Evolutionary conservation across 2,329 filamentous ascomycete species (phyloP), one percentile per base, ranked within the genome.

Genomic region (Sphaerulina vaccinii): DNA sequence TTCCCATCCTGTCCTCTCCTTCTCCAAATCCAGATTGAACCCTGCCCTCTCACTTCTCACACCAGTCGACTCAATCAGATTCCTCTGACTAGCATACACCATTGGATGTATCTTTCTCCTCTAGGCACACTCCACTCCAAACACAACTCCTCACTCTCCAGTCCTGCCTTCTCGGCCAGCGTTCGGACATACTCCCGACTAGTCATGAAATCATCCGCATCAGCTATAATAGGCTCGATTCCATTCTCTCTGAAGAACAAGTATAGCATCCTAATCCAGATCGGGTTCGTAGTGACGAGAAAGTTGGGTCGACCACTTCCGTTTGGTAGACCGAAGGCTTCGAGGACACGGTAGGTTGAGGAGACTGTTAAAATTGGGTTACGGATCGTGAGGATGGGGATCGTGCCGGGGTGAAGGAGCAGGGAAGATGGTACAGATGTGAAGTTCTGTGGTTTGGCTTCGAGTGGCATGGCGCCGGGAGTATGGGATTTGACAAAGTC

Each of bases 291-390:
- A 24, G 65, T 62, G 8, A 57, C 49, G 11, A 50, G 36, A 9
- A 60, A 59, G 5, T 2, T 47, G n/a, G n/a, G n/a, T n/a, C n/a
- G n/a, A n/a, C n/a, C 46, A 13, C 56, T 51, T 11, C 46, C 56
- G 32, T 49, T 38, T 7, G 50, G 35, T 3, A 56, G 27, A 10
- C 49, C 48, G 41, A 58, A 46, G 24, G 35, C 21, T 11, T 40
- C 24, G 11, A 58, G 19, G 1, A 54, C 51, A 11, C 71, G 70
- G 54, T 69, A 70, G 19, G 65, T 57, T 1, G 72, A 74, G 4
- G 71, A 67, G 37, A 70, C 73, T 8, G 65, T 57, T 22, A 74
- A 55, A 9, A 69, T 70, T 3, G 72, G 72, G 49, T 74, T 70
- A 2, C 52, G 45, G 23, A 54, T 49, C 3, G 51, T 49, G 29